Base-by-base conservation (phyloP, 805 yeast species). In the Candida takata region DNA sequence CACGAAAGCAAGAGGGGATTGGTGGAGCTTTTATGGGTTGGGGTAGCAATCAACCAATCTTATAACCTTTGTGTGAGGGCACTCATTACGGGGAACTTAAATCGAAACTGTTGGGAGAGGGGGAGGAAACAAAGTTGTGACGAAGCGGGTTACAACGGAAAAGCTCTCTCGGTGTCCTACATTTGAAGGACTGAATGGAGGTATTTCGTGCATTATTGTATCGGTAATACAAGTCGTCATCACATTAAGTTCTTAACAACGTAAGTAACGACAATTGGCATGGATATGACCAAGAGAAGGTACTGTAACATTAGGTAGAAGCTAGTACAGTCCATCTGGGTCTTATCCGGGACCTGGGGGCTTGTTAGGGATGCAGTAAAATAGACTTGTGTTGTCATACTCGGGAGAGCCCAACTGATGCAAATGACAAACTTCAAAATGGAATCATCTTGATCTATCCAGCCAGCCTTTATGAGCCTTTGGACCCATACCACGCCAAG, bases 311-410 rank as follows among this genome's bases (percentile, higher is more conserved):
- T 73, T 45, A 88, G 67, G 24, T 74, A 69, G 24, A 86, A 66
- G 0, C 96, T 90, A 34, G 85, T 67, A 54, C 94, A 83, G 54
- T 90, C 95, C 80, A 90, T 78, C 57, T 87, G 72, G 5, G 55
- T 38, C 30, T 64, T 69, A 3, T 62, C 61, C 5, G 66, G 67
- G 4, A 62, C 67, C 4, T 81, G 74, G 13, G 90, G 92, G 10
- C 16, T 8, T 1, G 92, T 79, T 57, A 80, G 84, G 52, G 85
- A 78, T 3, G 95, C 90, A 3, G 97, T 88, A 46, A 90, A 70
- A 58, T 87, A 90, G 12, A 90, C 79, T 51, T 86, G 79, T 0
- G 92, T 70, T 0, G 97, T 90, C 1, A 96, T 94, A 34, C 84
- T 79, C 0, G 97, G 97, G 39, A 86, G 70, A 0, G 88, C 80